These are phyloP conservation scores for Chalciporus piperatus DNA, from an alignment of 768 basidiomycete species.

Conservation along the genomic window DNA sequence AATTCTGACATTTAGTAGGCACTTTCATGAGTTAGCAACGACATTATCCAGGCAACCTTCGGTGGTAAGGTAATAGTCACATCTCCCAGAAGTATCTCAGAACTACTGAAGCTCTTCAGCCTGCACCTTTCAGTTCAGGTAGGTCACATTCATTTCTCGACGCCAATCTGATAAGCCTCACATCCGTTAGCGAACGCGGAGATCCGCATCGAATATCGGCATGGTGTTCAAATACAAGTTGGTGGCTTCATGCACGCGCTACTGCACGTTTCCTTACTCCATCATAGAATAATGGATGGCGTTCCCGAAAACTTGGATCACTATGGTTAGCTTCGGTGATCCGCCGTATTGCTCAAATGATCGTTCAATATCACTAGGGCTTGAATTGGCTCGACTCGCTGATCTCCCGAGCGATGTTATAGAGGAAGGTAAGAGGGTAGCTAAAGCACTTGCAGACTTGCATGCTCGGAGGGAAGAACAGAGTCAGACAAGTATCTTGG, in stretches of 20 bases:
- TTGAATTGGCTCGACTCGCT: conserved; percentile 85
- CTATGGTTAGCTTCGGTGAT: conserved; percentile 52
- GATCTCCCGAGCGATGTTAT: conserved; percentile 78
- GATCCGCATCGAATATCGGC: conserved; percentile 57
- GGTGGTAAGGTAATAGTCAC: conserved; percentile 65
- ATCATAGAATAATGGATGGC: conserved; percentile 69
- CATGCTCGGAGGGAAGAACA: conserved; percentile 57
- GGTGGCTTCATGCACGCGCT: background rate
- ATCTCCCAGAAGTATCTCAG: background rate
- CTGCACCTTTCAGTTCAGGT: conserved; percentile 83
- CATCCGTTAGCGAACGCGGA: conserved; percentile 47
- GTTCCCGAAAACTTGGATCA: conserved; percentile 58
- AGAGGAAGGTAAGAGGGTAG: conserved; percentile 56
- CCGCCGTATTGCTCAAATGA: background rate
- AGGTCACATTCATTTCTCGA: conserved; percentile 4
- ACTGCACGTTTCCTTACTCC: background rate
- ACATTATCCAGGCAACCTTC: conserved; percentile 76
- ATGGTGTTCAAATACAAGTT: conserved; percentile 81
- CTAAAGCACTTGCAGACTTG: conserved; percentile 54
- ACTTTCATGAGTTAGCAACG: conserved; percentile 76
- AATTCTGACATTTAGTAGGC: conserved; percentile 40
- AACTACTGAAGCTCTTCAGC: conserved; percentile 37
- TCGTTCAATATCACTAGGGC: conserved; percentile 47
- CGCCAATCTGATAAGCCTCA: background rate
- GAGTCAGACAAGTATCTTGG: conserved; percentile 58